phyloP scores from a whole-genome alignment of 2,329 filamentous ascomycete species.

The Fusarium sp. region DNA sequence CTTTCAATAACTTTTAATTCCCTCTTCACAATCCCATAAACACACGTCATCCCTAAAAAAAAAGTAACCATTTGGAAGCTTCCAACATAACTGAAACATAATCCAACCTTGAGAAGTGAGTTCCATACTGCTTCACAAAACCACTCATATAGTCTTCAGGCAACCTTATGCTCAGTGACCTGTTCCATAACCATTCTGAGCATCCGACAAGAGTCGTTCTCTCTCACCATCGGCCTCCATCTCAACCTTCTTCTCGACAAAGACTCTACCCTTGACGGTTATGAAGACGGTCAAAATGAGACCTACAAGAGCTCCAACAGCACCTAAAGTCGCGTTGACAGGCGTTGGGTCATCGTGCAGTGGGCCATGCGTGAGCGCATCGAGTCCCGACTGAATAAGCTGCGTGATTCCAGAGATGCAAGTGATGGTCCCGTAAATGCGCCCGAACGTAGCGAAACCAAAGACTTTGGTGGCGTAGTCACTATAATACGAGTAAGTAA shows the following conservation, averaged over 20 bases:
- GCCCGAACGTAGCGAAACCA: conserved; percentile 82
- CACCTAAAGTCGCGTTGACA: conserved; percentile 18
- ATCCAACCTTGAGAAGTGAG: fast-evolving
- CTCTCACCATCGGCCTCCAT: conserved; percentile 23
- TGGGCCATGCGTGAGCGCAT: conserved; percentile 67
- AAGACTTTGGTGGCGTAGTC: conserved; percentile 86
- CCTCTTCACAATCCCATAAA: no score
- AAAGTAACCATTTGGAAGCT: no score
- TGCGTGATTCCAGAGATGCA: conserved; percentile 79
- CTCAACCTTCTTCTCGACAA: conserved; percentile 31
- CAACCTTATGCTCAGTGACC: neutral
- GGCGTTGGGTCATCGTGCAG: conserved; percentile 18
- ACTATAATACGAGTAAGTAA: conserved; percentile 36
- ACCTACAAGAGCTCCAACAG: conserved; percentile 9
- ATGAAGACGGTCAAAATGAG: conserved; percentile 15
- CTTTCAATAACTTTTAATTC: neutral
- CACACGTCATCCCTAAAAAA: no score
- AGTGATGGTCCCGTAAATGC: conserved; percentile 81
- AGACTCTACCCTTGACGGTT: conserved; percentile 11
- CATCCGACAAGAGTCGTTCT: conserved; percentile 27
- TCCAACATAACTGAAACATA: neutral
- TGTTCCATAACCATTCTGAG: conserved; percentile 15
- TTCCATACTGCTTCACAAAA: fast-evolving
- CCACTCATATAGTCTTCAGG: neutral
- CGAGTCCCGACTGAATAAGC: conserved; percentile 76